Percentiles rank a stretch among this genome's conserved stretches.
phyloP scores from a whole-genome alignment of 2,329 filamentous ascomycete genomes.

The Lizonia empirigonia region DNA sequence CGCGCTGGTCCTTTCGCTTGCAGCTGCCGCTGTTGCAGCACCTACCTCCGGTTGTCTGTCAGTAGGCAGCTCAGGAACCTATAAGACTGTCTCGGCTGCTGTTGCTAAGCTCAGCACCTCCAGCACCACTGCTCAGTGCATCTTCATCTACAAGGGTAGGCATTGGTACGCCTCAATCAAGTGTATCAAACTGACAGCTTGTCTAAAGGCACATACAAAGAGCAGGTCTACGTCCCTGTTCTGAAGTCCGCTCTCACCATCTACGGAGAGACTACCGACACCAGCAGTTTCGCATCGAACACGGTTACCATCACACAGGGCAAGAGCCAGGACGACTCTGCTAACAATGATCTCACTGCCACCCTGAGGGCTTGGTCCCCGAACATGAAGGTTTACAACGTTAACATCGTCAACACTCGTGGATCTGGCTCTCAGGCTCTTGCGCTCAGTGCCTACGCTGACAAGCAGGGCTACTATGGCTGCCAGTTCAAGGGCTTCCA shows the following conservation, averaged over 20 bases:
- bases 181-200: not conserved
- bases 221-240: slow-evolving; percentile 62
- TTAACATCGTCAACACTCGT: slow-evolving; percentile 58
- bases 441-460: slow-evolving; percentile 59
- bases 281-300: slow-evolving; percentile 58
- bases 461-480: slow-evolving; percentile 63
- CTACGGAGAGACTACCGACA: slow-evolving; percentile 64
- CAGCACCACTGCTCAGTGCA: slow-evolving; percentile 58
- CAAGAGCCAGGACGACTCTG: slow-evolving; percentile 54
- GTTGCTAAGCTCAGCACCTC: slow-evolving; percentile 63
- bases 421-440: slow-evolving; percentile 59
- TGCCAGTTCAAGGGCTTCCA: slow-evolving; percentile 62
- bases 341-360: slow-evolving; percentile 60
- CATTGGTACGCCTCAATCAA: not conserved
- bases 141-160: slow-evolving; percentile 63
- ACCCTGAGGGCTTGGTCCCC: slow-evolving; percentile 56
- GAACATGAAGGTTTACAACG: slow-evolving; percentile 66
- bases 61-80: slow-evolving; percentile 53
- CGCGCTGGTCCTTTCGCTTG: slow-evolving; percentile 29
- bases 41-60: slow-evolving; percentile 54
- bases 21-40: slow-evolving; percentile 28
- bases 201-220: slow-evolving; percentile 59
- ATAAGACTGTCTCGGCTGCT: slow-evolving; percentile 61
- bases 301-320: slow-evolving; percentile 61
- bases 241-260: slow-evolving; percentile 59